A percentile compares a stretch with the other conserved stretches of the same genome.
Conservation (phyloP, 495 filamentous ascomycete genomes). For the Neurospora discreta region DNA sequence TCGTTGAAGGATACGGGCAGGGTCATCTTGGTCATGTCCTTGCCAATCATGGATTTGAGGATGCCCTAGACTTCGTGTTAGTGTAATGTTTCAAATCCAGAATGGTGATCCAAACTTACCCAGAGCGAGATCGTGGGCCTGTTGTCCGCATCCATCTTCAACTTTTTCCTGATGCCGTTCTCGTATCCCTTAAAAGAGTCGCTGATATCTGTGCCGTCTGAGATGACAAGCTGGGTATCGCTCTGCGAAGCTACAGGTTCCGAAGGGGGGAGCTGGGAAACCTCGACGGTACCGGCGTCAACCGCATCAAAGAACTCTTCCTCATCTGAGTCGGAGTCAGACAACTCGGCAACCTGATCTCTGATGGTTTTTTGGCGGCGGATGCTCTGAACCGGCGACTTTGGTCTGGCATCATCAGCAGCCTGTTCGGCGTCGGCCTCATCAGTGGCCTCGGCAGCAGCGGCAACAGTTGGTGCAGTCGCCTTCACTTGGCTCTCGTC, state of each 20-base stretch:
- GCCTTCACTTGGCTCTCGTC: slow-evolving; percentile 31
- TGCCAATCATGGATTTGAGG: slow-evolving; percentile 98
- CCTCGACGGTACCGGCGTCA: slow-evolving; percentile 82
- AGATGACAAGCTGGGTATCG: slow-evolving; percentile 27
- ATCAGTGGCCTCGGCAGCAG: slow-evolving; percentile 21
- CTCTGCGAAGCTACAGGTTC: slow-evolving; percentile 32
- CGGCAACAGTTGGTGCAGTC: slow-evolving; percentile 23
- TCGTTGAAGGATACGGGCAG: slow-evolving; percentile 98
- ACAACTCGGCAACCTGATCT: slow-evolving; percentile 51
- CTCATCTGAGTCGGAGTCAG: slow-evolving; percentile 69
- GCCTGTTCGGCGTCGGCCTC: slow-evolving; percentile 18
- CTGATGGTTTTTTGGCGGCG: slow-evolving; percentile 47
- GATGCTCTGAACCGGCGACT: slow-evolving; percentile 34
- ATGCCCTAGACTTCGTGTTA: slow-evolving; percentile 54
- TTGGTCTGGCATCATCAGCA: slow-evolving; percentile 20
- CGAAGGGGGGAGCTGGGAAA: slow-evolving; percentile 42
- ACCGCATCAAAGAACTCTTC: slow-evolving; percentile 98
- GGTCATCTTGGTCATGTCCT: slow-evolving; percentile 99
- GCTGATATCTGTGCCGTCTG: slow-evolving; percentile 49
- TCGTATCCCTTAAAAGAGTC: slow-evolving; percentile 85
- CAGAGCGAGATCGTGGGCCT: slow-evolving; percentile 90
- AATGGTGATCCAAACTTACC: slow-evolving; percentile 45
- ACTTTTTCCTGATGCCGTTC: slow-evolving; percentile 59
- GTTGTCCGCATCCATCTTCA: slow-evolving; percentile 88
- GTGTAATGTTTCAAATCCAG: slow-evolving; percentile 3